Percentiles rank a stretch among this genome's conserved stretches.
phyloP scores from a whole-genome alignment of 1,284 basidiomycete species.

The Leccinum solheimii region DNA sequence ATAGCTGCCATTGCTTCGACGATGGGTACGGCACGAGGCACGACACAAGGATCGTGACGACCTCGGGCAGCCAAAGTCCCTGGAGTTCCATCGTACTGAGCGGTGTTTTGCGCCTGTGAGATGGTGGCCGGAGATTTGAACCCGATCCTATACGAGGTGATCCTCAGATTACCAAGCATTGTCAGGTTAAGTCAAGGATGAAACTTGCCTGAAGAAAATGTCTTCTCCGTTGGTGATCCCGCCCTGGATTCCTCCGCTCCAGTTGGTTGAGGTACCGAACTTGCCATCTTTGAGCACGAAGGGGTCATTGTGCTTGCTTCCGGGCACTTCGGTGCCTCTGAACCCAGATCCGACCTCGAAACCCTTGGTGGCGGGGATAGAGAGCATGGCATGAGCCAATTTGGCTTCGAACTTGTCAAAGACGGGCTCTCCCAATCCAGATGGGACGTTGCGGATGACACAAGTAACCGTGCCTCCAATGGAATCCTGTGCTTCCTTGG shows the following conservation, averaged over 20 bases:
- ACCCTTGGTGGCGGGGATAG: slow-evolving; percentile 97
- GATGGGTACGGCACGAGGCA: slow-evolving; percentile 96
- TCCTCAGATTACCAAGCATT: slow-evolving; percentile 5
- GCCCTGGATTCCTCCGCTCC: slow-evolving; percentile 97
- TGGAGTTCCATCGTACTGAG: slow-evolving; percentile 87
- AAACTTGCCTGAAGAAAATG: slow-evolving; percentile 88
- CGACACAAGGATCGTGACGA: slow-evolving; percentile 97
- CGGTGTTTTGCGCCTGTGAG: slow-evolving; percentile 88
- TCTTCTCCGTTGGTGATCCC: slow-evolving; percentile 98
- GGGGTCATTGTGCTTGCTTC: slow-evolving; percentile 91
- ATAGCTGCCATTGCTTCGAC: slow-evolving; percentile 98
- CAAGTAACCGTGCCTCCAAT: slow-evolving; percentile 98
- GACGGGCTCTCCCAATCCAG: slow-evolving; percentile 94
- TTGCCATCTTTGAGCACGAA: slow-evolving; percentile 76
- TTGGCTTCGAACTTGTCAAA: slow-evolving; percentile 99
- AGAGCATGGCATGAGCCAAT: slow-evolving; percentile 97
- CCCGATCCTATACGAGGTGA: slow-evolving; percentile 61
- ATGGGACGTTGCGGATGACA: slow-evolving; percentile 87
- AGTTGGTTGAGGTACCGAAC: slow-evolving; percentile 89
- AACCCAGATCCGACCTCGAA: slow-evolving; percentile 99
- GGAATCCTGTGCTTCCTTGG: slow-evolving; percentile 89
- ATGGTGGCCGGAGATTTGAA: slow-evolving; percentile 99
- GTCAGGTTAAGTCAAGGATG: neutral
- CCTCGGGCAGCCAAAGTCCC: slow-evolving; percentile 91
- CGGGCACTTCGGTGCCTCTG: slow-evolving; percentile 92